A percentile compares a stretch with the other conserved stretches of the same genome.
Conservation (phyloP, 257 asterid species). For the Pogostemon cablin region DNA sequence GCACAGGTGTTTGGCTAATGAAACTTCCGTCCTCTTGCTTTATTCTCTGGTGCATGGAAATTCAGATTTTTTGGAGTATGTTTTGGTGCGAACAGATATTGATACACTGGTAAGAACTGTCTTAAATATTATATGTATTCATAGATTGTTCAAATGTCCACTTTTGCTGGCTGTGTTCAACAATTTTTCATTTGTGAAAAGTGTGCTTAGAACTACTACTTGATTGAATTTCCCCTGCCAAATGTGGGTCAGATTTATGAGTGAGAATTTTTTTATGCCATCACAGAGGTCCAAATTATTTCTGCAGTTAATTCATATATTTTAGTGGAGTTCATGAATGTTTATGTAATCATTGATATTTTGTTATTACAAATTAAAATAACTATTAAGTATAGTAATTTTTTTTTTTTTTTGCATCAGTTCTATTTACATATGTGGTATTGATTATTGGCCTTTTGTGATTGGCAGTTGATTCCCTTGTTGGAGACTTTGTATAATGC, state of each 20-base stretch:
- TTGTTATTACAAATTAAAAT: neutral
- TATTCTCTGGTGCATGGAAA: slow-evolving; percentile 94
- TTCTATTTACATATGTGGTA: slow-evolving; percentile 26
- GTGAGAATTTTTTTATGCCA: slow-evolving; percentile 6
- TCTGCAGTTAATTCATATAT: slow-evolving; percentile 13
- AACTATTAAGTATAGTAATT: no score
- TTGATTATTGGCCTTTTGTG: slow-evolving; percentile 40
- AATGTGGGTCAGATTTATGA: neutral
- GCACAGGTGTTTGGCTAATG: slow-evolving; percentile 87
- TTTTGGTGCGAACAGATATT: slow-evolving; percentile 94
- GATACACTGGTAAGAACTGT: slow-evolving; percentile 76
- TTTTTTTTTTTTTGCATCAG: neutral
- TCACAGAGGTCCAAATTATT: neutral
- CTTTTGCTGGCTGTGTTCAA: slow-evolving; percentile 18
- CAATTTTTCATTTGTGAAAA: slow-evolving; percentile 13
- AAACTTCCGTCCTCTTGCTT: slow-evolving; percentile 83
- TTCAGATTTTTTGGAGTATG: slow-evolving; percentile 88
- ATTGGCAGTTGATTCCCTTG: slow-evolving; percentile 88
- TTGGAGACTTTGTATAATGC: slow-evolving; percentile 93
- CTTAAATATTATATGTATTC: slow-evolving; percentile 8
- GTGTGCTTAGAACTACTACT: neutral
- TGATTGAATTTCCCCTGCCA: neutral
- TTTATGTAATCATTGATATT: slow-evolving; percentile 6
- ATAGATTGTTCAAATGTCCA: slow-evolving; percentile 1
- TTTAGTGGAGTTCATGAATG: slow-evolving; percentile 18